Evolutionary conservation across 768 basidiomycete species (phyloP).

Genomic region (Mycena capillaripes): DNA sequence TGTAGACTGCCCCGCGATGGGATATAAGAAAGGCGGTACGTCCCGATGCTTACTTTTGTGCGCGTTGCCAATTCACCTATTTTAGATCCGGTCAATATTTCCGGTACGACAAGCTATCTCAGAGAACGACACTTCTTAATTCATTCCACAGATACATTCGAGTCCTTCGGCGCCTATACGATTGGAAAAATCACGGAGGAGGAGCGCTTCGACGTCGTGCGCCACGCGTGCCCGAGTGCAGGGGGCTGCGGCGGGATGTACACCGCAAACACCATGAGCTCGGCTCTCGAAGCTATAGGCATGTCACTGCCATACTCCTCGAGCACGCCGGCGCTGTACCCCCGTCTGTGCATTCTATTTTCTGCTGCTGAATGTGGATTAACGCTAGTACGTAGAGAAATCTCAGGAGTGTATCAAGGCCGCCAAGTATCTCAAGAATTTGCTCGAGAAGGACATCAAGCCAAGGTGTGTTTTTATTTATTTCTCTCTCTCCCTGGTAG

Average conservation of each 20-base stretch:
- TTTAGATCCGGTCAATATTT: constrained; percentile 75
- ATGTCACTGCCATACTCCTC: constrained; percentile 90
- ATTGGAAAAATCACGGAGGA: constrained; percentile 85
- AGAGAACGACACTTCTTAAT: no score
- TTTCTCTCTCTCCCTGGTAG: constrained; percentile 37
- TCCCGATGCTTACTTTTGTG: neutral
- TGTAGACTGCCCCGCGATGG: constrained; percentile 84
- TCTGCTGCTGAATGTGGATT: neutral
- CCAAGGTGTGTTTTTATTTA: no score
- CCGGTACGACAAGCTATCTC: constrained; percentile 62
- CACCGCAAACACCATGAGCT: constrained; percentile 93
- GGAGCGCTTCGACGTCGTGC: constrained; percentile 87
- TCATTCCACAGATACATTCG: constrained; percentile 69
- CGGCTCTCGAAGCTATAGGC: constrained; percentile 85
- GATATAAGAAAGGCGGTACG: constrained; percentile 79
- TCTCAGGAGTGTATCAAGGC: constrained; percentile 86
- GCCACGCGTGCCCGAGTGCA: constrained; percentile 87
- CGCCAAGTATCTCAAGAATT: constrained; percentile 79
- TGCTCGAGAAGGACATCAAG: constrained; percentile 85
- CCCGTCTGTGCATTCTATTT: constrained; percentile 57
- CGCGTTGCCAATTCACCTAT: neutral
- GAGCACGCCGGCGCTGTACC: constrained; percentile 80
- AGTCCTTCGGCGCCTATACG: constrained; percentile 85
- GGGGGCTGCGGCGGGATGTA: constrained; percentile 94
- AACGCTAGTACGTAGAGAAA: constrained; percentile 67